Evolutionary conservation across 2,329 filamentous ascomycete genomes (phyloP).

Genomic region (Venturia aucupariae): DNA sequence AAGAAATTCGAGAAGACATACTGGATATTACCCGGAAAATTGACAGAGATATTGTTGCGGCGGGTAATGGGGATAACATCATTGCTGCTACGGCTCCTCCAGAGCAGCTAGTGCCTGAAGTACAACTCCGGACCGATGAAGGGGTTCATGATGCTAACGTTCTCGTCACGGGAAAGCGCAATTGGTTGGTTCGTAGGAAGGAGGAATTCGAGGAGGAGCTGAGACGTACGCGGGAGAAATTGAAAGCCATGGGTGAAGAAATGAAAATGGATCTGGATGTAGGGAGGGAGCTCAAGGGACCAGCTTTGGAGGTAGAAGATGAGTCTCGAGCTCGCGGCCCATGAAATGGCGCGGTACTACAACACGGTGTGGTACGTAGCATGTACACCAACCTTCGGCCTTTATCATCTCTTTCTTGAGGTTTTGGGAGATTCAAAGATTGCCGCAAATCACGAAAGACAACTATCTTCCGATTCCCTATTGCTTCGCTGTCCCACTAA

Average conservation of each 20-base stretch:
- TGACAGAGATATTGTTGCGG: not conserved
- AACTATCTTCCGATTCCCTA: too few relatives aligned
- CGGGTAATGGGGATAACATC: not conserved
- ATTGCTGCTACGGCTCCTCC: not conserved
- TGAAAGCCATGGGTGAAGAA: not conserved
- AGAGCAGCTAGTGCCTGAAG: not conserved
- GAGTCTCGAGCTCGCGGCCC: not conserved
- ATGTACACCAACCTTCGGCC: too few relatives aligned
- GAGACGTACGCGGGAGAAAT: not conserved
- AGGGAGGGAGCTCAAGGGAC: not conserved
- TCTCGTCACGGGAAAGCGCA: not conserved
- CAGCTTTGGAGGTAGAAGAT: not conserved
- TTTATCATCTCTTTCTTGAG: too few relatives aligned
- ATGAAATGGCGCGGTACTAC: not conserved
- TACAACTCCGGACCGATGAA: not conserved
- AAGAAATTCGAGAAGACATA: not conserved
- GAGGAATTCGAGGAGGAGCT: not conserved
- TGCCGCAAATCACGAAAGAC: too few relatives aligned
- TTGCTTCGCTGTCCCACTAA: not conserved
- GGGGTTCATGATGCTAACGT: not conserved
- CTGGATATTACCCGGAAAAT: not conserved
- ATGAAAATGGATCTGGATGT: not conserved
- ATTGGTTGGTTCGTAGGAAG: not conserved
- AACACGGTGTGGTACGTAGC: too few relatives aligned
- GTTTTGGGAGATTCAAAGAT: too few relatives aligned